Conservation (phyloP, 148 eudicot genomes). For the Rhododendron henanense region DNA sequence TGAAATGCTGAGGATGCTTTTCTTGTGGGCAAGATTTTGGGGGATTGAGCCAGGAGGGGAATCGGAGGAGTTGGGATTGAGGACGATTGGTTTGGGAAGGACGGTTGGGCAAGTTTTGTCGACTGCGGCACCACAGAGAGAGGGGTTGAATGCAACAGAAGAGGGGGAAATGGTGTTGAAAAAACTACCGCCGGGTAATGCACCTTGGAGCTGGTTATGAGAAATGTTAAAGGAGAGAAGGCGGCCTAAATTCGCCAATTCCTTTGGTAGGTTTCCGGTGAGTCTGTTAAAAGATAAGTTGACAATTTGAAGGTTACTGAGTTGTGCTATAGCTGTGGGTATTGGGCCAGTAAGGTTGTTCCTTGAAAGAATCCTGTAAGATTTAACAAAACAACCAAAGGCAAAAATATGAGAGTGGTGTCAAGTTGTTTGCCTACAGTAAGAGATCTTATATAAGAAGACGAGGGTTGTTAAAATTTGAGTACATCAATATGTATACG, state of each 20-base stretch:
- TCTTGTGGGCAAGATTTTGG: slow-evolving; percentile 40
- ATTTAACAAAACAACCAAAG: slow-evolving; percentile 4
- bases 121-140: slow-evolving; percentile 73
- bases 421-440: not conserved
- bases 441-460: not conserved
- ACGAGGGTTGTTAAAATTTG: not conserved
- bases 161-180: slow-evolving; percentile 78
- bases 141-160: slow-evolving; percentile 62
- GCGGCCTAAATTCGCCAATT: slow-evolving; percentile 58
- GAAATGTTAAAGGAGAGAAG: slow-evolving; percentile 71
- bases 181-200: slow-evolving; percentile 72
- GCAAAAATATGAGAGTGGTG: slow-evolving; percentile 5
- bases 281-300: slow-evolving; percentile 73
- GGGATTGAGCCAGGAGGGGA: slow-evolving; percentile 48
- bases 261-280: slow-evolving; percentile 69
- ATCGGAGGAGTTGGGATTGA: slow-evolving; percentile 76
- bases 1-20: slow-evolving; percentile 77
- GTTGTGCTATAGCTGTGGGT: slow-evolving; percentile 61
- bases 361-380: slow-evolving; percentile 61
- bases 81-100: slow-evolving; percentile 91
- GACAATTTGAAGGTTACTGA: slow-evolving; percentile 43
- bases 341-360: slow-evolving; percentile 59
- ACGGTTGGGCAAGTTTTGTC: slow-evolving; percentile 56
- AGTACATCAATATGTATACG: not conserved
- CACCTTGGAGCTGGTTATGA: slow-evolving; percentile 83